Evolutionary conservation across 225 moss, liverwort and hornwort genomes (phyloP).

Genomic region (Antitrichia curtipendula): DNA sequence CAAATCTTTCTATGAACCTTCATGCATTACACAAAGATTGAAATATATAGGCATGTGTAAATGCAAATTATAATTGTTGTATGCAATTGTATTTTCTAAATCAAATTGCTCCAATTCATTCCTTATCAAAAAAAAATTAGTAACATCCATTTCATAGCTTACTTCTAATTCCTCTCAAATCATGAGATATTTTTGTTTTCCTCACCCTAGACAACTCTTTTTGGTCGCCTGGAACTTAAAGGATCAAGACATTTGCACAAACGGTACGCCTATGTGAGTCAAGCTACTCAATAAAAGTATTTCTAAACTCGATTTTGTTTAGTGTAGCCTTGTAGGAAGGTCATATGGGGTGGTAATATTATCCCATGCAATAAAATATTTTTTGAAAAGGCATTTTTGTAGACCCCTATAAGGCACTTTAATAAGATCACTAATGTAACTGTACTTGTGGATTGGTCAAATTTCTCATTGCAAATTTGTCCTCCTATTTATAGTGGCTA

Average conservation of each 20-base stretch:
- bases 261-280: rapidly evolving
- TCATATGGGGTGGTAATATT: too few relatives aligned
- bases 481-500: too few relatives aligned
- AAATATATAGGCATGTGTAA: rapidly evolving
- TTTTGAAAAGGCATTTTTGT: too few relatives aligned
- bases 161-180: not conserved
- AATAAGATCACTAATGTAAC: too few relatives aligned
- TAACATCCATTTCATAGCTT: not conserved
- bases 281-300: too few relatives aligned
- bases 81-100: not conserved
- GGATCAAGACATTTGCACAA: too few relatives aligned
- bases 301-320: too few relatives aligned
- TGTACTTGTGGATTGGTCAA: too few relatives aligned
- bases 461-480: too few relatives aligned
- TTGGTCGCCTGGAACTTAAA: rapidly evolving
- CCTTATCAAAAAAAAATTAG: not conserved
- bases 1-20: not conserved
- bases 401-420: too few relatives aligned
- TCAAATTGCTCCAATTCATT: not conserved
- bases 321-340: too few relatives aligned
- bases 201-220: rapidly evolving
- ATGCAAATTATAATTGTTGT: not conserved
- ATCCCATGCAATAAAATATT: too few relatives aligned
- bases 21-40: not conserved
- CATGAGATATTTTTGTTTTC: not conserved